A percentile compares a stretch with the other conserved stretches of the same genome.
These are phyloP conservation scores for Luffa aegyptiaca DNA, from an alignment of 306 rosid species.

Conservation along the genomic window DNA sequence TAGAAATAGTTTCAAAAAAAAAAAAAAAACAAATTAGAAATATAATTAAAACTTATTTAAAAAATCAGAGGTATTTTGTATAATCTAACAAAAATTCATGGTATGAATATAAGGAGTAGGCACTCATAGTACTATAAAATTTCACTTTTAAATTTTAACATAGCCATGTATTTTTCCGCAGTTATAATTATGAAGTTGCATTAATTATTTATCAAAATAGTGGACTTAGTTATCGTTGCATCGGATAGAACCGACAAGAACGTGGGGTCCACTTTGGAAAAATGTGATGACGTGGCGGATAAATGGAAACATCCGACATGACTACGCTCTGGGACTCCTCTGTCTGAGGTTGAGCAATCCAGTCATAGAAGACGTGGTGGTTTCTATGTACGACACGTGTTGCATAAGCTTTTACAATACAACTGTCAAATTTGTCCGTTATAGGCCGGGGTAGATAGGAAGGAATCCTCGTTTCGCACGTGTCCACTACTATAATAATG, in stretches of 20 bases:
- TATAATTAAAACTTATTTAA: no score
- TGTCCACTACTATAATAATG: slow-evolving; percentile 13
- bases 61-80: no score
- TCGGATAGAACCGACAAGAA: neutral
- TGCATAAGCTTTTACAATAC: slow-evolving; percentile 1
- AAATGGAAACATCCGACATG: neutral
- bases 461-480: slow-evolving; percentile 40
- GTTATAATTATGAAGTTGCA: no score
- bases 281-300: slow-evolving; percentile 18
- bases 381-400: neutral
- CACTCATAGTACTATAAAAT: no score
- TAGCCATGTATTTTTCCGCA: no score
- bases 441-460: neutral
- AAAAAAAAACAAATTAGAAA: no score
- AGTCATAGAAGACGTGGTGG: slow-evolving; percentile 27
- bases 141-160: no score
- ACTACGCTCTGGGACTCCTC: neutral
- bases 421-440: slow-evolving; percentile 30
- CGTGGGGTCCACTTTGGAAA: slow-evolving; percentile 16
- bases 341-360: slow-evolving; percentile 24
- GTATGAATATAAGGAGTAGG: no score
- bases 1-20: no score
- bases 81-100: no score
- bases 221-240: neutral
- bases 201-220: no score